Evolutionary conservation across 345 rosid species (phyloP).

Genomic region (Salix suchowensis): DNA sequence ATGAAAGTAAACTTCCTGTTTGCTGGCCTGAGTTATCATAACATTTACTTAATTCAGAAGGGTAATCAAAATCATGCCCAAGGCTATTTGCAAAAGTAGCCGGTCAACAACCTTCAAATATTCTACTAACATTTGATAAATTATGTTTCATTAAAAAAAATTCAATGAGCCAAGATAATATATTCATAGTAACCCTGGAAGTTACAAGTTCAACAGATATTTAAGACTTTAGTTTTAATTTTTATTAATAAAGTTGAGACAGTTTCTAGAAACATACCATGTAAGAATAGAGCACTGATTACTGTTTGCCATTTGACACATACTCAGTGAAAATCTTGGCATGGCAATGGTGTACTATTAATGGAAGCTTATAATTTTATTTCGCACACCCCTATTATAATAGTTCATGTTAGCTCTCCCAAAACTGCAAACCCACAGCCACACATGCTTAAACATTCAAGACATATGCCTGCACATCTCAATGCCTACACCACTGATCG

Average conservation of each 20-base stretch:
- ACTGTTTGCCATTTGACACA: not conserved
- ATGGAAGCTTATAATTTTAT: not conserved
- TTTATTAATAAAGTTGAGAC: not conserved
- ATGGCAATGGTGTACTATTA: not conserved
- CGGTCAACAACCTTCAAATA: not conserved
- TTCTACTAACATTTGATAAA: not conserved
- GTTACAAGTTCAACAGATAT: not conserved
- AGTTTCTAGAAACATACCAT: not conserved
- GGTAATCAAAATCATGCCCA: not conserved
- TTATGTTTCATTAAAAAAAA: not conserved
- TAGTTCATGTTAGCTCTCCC: not conserved
- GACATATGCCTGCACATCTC: not conserved
- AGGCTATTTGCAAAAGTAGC: not conserved
- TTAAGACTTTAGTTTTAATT: not conserved
- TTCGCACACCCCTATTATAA: not conserved
- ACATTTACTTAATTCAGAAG: not conserved
- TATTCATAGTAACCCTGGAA: not conserved
- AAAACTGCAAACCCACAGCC: not conserved
- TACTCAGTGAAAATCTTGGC: not conserved
- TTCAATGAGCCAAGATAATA: not conserved
- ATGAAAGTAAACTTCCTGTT: not conserved
- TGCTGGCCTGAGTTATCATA: not conserved
- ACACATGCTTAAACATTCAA: not conserved
- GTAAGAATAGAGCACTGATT: not conserved
- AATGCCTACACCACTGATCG: not conserved